Evolutionary conservation across 306 rosid species (phyloP).

Genomic region (Abrus precatorius): DNA sequence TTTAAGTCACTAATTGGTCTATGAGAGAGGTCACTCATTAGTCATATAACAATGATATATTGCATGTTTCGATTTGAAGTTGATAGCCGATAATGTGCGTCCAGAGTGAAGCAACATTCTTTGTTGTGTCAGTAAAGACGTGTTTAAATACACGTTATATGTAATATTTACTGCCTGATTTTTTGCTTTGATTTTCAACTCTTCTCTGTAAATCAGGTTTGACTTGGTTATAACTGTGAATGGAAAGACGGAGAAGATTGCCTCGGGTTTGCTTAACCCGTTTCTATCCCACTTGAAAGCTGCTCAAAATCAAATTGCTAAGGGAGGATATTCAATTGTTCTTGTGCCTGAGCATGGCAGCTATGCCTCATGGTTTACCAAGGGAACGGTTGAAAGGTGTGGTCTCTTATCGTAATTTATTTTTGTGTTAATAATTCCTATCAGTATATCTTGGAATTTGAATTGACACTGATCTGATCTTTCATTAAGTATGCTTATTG

Average conservation of each 20-base stretch:
- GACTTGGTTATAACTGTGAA: constrained; percentile 84
- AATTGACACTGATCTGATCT: constrained; percentile 25
- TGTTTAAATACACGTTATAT: too few species aligned
- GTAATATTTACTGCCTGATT: constrained; percentile 3
- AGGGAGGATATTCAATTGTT: constrained; percentile 89
- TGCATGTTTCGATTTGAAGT: too few species aligned
- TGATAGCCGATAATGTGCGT: too few species aligned
- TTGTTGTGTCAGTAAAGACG: too few species aligned
- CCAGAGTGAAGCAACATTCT: too few species aligned
- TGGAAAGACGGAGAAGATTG: constrained; percentile 90
- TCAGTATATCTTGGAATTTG: constrained; percentile 23
- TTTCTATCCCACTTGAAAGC: constrained; percentile 90
- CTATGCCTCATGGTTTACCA: constrained; percentile 80
- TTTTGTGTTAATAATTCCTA: constrained; percentile 22
- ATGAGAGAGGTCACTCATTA: neutral
- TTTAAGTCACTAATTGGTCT: neutral
- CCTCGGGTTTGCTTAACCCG: constrained; percentile 85
- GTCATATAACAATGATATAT: neutral
- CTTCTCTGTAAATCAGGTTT: constrained; percentile 64
- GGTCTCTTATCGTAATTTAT: neutral
- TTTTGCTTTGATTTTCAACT: constrained; percentile 22
- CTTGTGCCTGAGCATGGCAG: constrained; percentile 70
- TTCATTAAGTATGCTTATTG: constrained; percentile 15
- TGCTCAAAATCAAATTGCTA: constrained; percentile 92
- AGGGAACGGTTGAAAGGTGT: constrained; percentile 86